phyloP scores from a whole-genome alignment of 106 monocot genomes.

The Chionographis japonica region DNA sequence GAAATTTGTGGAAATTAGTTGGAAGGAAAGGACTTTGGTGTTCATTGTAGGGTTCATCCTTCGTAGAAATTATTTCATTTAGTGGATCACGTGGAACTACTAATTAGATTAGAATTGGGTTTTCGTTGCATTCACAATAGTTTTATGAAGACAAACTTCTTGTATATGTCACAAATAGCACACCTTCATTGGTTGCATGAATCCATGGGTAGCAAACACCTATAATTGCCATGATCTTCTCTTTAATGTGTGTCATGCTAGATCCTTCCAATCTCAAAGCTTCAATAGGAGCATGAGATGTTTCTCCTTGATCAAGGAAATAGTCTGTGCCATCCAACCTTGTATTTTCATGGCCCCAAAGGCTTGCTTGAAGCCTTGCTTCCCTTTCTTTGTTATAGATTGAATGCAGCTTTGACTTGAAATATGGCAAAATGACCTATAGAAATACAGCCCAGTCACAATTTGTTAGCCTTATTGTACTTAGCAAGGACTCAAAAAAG shows the following conservation, averaged over 20 bases:
- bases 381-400: constrained; percentile 87
- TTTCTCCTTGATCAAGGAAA: constrained; percentile 40
- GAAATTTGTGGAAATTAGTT: too few relatives aligned
- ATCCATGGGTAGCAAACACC: constrained; percentile 91
- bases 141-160: not conserved
- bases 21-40: too few relatives aligned
- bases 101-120: too few relatives aligned
- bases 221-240: constrained; percentile 47
- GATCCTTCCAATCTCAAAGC: constrained; percentile 26
- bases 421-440: constrained; percentile 86
- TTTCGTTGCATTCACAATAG: not conserved
- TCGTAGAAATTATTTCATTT: too few relatives aligned
- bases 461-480: not conserved
- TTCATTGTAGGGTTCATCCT: too few relatives aligned
- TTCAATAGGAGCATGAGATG: constrained; percentile 27
- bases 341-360: constrained; percentile 60
- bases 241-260: constrained; percentile 42
- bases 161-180: not conserved
- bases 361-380: constrained; percentile 89
- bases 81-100: too few relatives aligned
- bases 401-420: constrained; percentile 82
- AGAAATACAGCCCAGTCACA: constrained; percentile 4
- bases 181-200: constrained; percentile 96
- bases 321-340: constrained; percentile 37
- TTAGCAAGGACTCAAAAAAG: not conserved